Base-by-base conservation (phyloP, 805 yeast species). In the Zygotorulaspora florentina region DNA sequence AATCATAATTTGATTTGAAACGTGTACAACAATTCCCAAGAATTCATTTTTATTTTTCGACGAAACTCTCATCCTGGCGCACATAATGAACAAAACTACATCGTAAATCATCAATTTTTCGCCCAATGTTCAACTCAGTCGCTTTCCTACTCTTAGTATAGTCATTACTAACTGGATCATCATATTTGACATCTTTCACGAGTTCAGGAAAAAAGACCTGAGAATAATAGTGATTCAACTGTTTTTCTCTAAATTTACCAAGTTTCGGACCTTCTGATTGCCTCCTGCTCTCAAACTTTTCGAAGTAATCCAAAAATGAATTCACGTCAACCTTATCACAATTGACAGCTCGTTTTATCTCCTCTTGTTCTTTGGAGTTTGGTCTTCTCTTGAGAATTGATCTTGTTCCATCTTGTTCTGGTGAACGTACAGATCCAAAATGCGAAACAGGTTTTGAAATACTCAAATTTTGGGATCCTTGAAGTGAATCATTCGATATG, bases 321-420 rank as follows among this genome's bases (percentile, higher is more conserved):
- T 59, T 65, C 18, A 71, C 56, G 10, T 59, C 67, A 9, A 72
- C 70, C 13, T 51, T 59, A 46, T 71, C 75, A 45, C 75, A 69
- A 18, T 57, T 55, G n/a, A 51, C 56, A 1, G 73, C 75, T 48
- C 70, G 59, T 6, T 57, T 40, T 1, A 58, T 57, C 49, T 73
- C 77, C 18, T 58, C 58, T 18, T 58, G 62, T 15, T 62, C 68
- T 36, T 66, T 67, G 9, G 42, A 41, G 42, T 73, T 72, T 11
- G 53, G 45, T 42, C 52, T 70, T 16, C 56, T 59, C 38, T 72
- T 73, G 26, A 73, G 53, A 15, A 72, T 72, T 4, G 77, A 66
- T 48, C 56, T 66, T 2, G 59, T 52, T 26, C 41, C 36, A 15
- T 16, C 11, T 17, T 29, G 36, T 15, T 23, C 31, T 23, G 39